phyloP scores from a whole-genome alignment of 2,329 filamentous ascomycete genomes.

The Colletotrichum filicis region DNA sequence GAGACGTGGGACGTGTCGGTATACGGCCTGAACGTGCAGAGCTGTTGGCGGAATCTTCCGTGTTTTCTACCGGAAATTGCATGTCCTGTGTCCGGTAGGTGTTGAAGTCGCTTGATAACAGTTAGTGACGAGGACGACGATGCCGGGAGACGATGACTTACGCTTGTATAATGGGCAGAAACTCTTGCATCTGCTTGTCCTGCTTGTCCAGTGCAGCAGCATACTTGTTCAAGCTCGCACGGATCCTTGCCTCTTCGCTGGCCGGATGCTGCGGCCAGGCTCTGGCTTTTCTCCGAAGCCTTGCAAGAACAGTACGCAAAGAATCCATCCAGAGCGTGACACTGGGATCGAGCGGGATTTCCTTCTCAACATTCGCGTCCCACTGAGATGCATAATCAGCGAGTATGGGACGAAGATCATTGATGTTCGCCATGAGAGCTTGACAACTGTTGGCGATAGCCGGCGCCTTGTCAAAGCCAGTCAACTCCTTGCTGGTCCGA shows the following conservation, averaged over 20 bases:
- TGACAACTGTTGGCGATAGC: constrained; percentile 27
- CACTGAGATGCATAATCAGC: constrained; percentile 37
- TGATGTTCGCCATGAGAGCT: constrained; percentile 32
- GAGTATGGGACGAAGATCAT: constrained; percentile 36
- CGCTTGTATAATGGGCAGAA: constrained; percentile 38
- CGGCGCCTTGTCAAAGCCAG: not conserved
- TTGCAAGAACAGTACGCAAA: constrained; percentile 36
- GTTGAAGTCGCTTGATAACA: constrained; percentile 37
- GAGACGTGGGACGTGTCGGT: not conserved
- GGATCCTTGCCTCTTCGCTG: not conserved
- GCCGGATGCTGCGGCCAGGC: not conserved
- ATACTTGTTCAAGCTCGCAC: constrained; percentile 3
- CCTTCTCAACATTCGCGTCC: not conserved
- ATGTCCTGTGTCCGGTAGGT: constrained; percentile 32
- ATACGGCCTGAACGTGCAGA: not conserved
- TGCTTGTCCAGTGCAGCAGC: constrained; percentile 22
- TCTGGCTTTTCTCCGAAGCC: constrained; percentile 19
- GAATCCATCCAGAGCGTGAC: constrained; percentile 37
- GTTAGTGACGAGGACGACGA: not conserved
- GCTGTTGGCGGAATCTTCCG: not conserved
- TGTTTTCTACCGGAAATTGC: not conserved
- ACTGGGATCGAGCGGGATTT: constrained; percentile 38
- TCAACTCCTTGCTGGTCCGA: not conserved
- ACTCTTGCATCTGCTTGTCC: constrained; percentile 35
- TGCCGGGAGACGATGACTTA: constrained; percentile 18